Evolutionary conservation across 2,329 filamentous ascomycete genomes (phyloP).

Genomic region (Annulohypoxylon truncatum): DNA sequence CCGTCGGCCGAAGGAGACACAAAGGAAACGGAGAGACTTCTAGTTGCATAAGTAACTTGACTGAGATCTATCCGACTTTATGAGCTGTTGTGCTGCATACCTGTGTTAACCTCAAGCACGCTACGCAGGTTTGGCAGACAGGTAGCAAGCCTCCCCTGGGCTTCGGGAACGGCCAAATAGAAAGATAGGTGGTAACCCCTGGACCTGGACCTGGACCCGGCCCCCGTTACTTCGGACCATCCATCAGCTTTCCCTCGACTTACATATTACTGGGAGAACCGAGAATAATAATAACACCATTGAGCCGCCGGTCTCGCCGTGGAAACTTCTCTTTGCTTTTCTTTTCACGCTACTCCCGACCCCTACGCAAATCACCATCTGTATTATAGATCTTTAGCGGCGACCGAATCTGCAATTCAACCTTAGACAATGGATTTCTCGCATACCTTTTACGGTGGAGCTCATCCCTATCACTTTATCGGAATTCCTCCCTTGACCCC

Average conservation of each 20-base stretch:
- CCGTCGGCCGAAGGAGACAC: conserved; percentile 29
- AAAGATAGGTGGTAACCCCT: conserved; percentile 24
- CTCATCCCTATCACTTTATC: conserved; percentile 66
- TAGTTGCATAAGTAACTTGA: conserved; percentile 28
- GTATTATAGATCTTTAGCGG: conserved; percentile 16
- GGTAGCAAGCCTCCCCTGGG: conserved; percentile 14
- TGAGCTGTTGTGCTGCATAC: conserved; percentile 33
- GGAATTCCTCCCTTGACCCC: conserved; percentile 65
- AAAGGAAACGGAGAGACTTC: conserved; percentile 20
- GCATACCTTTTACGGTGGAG: conserved; percentile 61
- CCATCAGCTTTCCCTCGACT: conserved; percentile 34
- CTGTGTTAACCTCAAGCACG: conserved; percentile 36
- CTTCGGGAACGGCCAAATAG: conserved; percentile 36
- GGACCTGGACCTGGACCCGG: conserved; percentile 18
- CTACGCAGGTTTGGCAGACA: conserved; percentile 23
- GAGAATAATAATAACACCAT: conserved; percentile 38
- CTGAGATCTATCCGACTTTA: conserved; percentile 22
- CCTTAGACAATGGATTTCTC: conserved; percentile 63
- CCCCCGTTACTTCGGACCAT: conserved; percentile 39
- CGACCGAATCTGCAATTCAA: conserved; percentile 15
- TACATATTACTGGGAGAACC: conserved; percentile 24
- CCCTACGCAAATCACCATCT: conserved; percentile 8
- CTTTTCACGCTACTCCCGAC: conserved; percentile 20
- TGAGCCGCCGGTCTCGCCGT: conserved; percentile 38
- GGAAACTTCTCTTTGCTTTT: conserved; percentile 26